Conservation (phyloP, 495 filamentous ascomycete species). For the Neurospora hispaniola region DNA sequence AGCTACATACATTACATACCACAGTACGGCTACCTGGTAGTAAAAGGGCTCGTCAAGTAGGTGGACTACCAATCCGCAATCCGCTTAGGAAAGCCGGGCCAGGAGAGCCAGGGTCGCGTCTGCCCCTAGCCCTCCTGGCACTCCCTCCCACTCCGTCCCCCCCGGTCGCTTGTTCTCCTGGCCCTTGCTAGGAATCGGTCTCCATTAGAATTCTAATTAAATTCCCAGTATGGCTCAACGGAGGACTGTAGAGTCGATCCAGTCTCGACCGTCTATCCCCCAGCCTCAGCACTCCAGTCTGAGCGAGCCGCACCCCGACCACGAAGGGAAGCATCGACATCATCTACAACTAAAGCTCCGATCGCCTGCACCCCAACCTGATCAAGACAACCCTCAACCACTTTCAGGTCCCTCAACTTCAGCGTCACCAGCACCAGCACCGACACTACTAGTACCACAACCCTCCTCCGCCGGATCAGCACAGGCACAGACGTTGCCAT, state of each 20-base stretch:
- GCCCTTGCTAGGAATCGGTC: slow-evolving; percentile 25
- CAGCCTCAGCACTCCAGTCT: slow-evolving; percentile 20
- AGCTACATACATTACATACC: background rate
- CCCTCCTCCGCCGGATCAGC: background rate
- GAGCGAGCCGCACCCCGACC: slow-evolving; percentile 18
- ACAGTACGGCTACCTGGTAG: background rate
- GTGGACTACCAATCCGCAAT: slow-evolving; percentile 12
- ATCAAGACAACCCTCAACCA: slow-evolving; percentile 6
- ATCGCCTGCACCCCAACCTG: background rate
- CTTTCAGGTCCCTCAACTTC: background rate
- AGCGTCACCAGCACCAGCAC: background rate
- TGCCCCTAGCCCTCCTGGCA: slow-evolving; percentile 2
- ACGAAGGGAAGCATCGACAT: slow-evolving; percentile 4
- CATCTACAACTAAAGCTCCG: slow-evolving; percentile 7
- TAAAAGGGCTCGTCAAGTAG: slow-evolving; percentile 7
- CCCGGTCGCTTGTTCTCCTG: slow-evolving; percentile 18
- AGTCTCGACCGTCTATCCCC: slow-evolving; percentile 16
- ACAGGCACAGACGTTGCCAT: background rate
- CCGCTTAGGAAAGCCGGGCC: slow-evolving; percentile 28
- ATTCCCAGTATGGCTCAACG: slow-evolving; percentile 33
- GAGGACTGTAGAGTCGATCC: slow-evolving; percentile 18
- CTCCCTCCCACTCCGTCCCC: slow-evolving; percentile 8
- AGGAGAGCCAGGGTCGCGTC: slow-evolving; percentile 31
- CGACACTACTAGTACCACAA: background rate
- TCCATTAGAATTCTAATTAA: slow-evolving; percentile 36